Evolutionary conservation across 305 asterid genomes (phyloP).

Genomic region (Fraxinus platypoda): DNA sequence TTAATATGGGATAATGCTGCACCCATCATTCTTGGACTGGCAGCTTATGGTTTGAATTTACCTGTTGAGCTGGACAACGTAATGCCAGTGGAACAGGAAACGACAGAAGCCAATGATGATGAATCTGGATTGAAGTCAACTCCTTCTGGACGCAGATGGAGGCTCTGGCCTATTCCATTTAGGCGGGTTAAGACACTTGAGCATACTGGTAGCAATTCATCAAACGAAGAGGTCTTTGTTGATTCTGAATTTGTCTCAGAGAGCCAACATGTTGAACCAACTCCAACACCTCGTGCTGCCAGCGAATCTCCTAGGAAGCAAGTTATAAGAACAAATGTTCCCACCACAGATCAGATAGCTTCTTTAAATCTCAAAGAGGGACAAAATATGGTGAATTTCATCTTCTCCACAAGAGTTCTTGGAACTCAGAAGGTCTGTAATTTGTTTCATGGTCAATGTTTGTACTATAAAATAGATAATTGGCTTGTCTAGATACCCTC

Average conservation of each 20-base stretch:
- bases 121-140: slow-evolving; percentile 42
- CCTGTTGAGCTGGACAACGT: slow-evolving; percentile 41
- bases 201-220: slow-evolving; percentile 45
- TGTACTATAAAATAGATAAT: slow-evolving; percentile 1
- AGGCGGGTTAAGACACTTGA: slow-evolving; percentile 72
- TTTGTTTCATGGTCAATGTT: slow-evolving; percentile 13
- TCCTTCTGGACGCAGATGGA: slow-evolving; percentile 68
- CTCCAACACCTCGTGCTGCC: slow-evolving; percentile 32
- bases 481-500: background rate
- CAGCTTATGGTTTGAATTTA: slow-evolving; percentile 59
- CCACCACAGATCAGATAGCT: slow-evolving; percentile 76
- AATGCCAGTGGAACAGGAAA: slow-evolving; percentile 52
- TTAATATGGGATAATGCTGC: slow-evolving; percentile 76
- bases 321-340: slow-evolving; percentile 75
- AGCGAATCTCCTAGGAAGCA: slow-evolving; percentile 61
- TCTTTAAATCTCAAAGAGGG: slow-evolving; percentile 84
- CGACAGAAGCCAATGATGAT: slow-evolving; percentile 38
- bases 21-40: slow-evolving; percentile 64
- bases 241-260: slow-evolving; percentile 52
- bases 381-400: slow-evolving; percentile 77
- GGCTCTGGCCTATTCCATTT: slow-evolving; percentile 90
- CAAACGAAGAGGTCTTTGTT: slow-evolving; percentile 57
- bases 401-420: slow-evolving; percentile 82
- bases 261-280: slow-evolving; percentile 35
- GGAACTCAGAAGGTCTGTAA: slow-evolving; percentile 72